Base-by-base conservation (phyloP, 139 green algal genomes). In the Chlorella sp. region DNA sequence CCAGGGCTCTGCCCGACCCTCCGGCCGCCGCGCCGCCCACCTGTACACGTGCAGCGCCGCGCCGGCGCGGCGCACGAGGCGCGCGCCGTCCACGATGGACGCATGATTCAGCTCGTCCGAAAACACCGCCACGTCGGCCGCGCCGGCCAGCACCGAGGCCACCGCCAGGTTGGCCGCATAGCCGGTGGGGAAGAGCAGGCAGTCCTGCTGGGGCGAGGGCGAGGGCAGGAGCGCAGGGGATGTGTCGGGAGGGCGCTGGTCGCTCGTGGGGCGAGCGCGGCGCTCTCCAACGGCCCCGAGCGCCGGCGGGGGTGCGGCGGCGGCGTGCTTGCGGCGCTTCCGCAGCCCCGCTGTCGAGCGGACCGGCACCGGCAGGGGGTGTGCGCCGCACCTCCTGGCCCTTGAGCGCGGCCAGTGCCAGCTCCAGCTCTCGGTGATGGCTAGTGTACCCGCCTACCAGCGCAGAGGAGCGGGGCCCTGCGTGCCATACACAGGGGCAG, bases 41-140 rank as follows among this genome's bases (percentile, higher is more conserved):
- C n/a, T 80, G 82, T 94, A 96, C n/a, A 97, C 84, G 35, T 92
- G 76, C 59, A 96, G 45, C 43, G 55, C 33, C 3, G 67, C 66
- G 27, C 73, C 82, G 15, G 11, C 29, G 3, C 78, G 71, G 35
- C 53, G 25, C 29, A 84, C 93, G 53, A 98, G 82, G 21, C 91
- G 73, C 6, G 82, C 84, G 6, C 92, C 96, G 70, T 99, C 95
- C 61, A 99, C 91, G 79, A 99, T 98, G 73, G 87, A 95, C 0
- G 95, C 95, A 79, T 99, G 95, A 79, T 99, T 99, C 8, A 99
- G 90, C 76, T 94, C 90, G 63, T 99, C 95, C 14, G 81, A 93
- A 62, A 97, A 95, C 25, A 98, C 82, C 0, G 79, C 82, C 14
- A 90, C 77, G 21, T 65, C 48, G 56, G 45, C 61, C 3, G 27